Conservation (phyloP, 129 eudicot species). For the Heracleum sosnowskyi region DNA sequence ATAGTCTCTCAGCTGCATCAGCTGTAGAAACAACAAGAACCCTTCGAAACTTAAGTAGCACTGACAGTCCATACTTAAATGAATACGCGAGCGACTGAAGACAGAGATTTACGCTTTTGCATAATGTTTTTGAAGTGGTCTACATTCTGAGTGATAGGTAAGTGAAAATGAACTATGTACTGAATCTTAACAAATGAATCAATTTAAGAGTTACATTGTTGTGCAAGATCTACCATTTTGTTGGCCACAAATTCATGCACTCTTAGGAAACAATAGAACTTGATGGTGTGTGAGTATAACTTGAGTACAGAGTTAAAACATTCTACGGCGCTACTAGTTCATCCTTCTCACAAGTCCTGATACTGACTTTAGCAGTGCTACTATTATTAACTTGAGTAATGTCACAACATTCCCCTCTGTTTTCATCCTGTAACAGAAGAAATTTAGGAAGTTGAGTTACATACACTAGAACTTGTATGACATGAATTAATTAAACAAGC, state of each 20-base stretch:
- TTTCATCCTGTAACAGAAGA: neutral
- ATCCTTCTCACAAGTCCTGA: neutral
- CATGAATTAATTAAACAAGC: neutral
- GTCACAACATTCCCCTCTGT: conserved; percentile 5
- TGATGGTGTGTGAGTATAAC: neutral
- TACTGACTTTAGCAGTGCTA: neutral
- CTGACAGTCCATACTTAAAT: no score
- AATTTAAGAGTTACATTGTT: neutral
- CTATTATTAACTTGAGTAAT: neutral
- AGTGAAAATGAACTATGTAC: neutral
- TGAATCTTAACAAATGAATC: neutral
- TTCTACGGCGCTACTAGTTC: neutral
- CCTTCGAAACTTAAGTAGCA: no score
- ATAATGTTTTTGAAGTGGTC: neutral
- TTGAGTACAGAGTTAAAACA: neutral
- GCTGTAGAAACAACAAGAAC: no score
- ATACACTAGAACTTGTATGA: neutral
- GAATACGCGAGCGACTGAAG: no score
- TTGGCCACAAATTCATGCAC: neutral
- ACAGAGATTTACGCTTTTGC: neutral
- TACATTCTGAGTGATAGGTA: neutral
- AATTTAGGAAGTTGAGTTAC: neutral
- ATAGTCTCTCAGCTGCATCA: no score
- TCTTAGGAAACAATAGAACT: neutral
- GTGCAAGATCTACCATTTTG: neutral